Conservation (phyloP, 2,329 filamentous ascomycete genomes). For the Scedosporium aurantiacum region DNA sequence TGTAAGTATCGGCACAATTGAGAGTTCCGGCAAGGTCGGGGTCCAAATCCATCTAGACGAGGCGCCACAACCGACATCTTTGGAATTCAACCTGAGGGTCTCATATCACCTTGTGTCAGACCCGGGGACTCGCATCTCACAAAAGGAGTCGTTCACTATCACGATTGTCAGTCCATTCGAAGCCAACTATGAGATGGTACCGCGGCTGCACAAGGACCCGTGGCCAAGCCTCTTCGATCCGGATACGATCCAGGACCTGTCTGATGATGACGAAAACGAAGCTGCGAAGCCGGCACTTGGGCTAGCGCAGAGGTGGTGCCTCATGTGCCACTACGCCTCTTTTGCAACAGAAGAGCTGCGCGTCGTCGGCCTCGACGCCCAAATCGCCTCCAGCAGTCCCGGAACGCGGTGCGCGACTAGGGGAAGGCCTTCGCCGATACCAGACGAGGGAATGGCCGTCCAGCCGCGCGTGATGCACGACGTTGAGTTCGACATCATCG, state of each 20-base stretch:
- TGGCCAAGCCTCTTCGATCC: constrained; percentile 84
- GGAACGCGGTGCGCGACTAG: constrained; percentile 47
- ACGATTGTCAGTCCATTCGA: constrained; percentile 77
- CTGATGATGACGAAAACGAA: constrained; percentile 23
- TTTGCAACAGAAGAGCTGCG: constrained; percentile 64
- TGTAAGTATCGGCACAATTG: constrained; percentile 35
- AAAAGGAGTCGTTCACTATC: constrained; percentile 57
- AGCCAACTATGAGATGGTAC: constrained; percentile 78
- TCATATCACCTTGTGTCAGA: constrained; percentile 74
- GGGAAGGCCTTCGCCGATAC: constrained; percentile 23
- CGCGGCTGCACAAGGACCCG: constrained; percentile 61
- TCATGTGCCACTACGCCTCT: constrained; percentile 63
- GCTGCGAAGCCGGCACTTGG: constrained; percentile 34
- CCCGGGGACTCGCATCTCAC: constrained; percentile 67
- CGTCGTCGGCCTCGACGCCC: constrained; percentile 51
- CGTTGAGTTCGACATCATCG: constrained; percentile 60
- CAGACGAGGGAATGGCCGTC: constrained; percentile 37
- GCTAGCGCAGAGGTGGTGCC: constrained; percentile 69
- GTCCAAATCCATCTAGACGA: constrained; percentile 39
- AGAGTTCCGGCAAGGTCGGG: constrained; percentile 29
- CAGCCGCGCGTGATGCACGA: constrained; percentile 59
- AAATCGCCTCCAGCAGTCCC: constrained; percentile 48
- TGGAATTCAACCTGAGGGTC: constrained; percentile 61
- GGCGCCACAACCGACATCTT: constrained; percentile 38
- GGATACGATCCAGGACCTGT: constrained; percentile 38